Conservation (phyloP, 306 rosid species). For the Glycine latifolia region DNA sequence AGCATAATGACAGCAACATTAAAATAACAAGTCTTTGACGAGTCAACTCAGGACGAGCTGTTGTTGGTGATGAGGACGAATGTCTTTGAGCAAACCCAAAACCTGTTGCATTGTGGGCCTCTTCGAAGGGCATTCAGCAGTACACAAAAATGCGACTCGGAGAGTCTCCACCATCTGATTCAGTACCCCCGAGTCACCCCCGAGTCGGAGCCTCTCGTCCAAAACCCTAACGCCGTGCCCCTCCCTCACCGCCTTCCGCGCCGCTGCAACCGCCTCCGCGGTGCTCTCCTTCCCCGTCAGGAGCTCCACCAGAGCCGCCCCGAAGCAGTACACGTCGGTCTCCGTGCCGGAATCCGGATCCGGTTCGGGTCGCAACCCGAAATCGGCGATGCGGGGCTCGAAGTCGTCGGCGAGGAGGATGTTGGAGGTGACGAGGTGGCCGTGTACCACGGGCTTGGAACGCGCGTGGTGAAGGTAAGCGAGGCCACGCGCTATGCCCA, state of each 20-base stretch:
- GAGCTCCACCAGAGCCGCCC: conserved; percentile 76
- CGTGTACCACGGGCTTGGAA: conserved; percentile 76
- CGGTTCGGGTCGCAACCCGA: conserved; percentile 56
- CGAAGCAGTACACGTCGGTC: conserved; percentile 82
- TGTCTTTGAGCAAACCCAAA: conserved; percentile 80
- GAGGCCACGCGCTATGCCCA: conserved; percentile 91
- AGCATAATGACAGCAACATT: neutral
- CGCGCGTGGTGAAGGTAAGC: conserved; percentile 91
- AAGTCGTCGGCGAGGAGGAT: conserved; percentile 67
- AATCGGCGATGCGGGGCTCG: conserved; percentile 77
- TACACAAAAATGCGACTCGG: conserved; percentile 79
- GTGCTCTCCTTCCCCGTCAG: conserved; percentile 68
- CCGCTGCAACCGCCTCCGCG: conserved; percentile 66
- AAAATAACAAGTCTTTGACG: neutral
- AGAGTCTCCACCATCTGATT: conserved; percentile 77
- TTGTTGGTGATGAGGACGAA: conserved; percentile 47
- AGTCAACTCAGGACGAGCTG: conserved; percentile 43
- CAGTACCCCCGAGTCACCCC: conserved; percentile 53
- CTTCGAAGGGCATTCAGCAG: conserved; percentile 70
- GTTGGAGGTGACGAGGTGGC: conserved; percentile 80
- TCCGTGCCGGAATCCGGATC: conserved; percentile 37
- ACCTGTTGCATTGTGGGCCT: conserved; percentile 88
- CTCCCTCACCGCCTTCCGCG: conserved; percentile 72
- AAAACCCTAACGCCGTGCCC: conserved; percentile 51
- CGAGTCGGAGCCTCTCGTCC: conserved; percentile 60